Evolutionary conservation across 1,139 yeast genomes (phyloP).

Genomic region (Pichia sp.): DNA sequence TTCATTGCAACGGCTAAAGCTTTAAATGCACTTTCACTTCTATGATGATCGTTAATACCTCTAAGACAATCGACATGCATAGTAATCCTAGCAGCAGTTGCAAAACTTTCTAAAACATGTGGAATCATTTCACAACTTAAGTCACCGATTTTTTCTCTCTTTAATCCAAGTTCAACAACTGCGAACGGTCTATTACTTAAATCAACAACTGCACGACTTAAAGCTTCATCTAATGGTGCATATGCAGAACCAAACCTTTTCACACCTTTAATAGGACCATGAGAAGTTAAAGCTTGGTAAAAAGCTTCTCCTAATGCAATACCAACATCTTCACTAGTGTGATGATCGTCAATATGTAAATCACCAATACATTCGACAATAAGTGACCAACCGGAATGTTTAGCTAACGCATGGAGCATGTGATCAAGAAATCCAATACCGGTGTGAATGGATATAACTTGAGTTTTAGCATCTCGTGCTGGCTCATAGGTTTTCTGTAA

Average conservation of each 20-base stretch:
- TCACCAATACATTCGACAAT: conserved; percentile 89
- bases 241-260: conserved; percentile 90
- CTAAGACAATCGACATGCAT: conserved; percentile 90
- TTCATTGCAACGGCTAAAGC: conserved; percentile 88
- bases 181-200: conserved; percentile 90
- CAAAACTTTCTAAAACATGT: conserved; percentile 89
- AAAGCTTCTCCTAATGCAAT: conserved; percentile 87
- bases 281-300: conserved; percentile 57
- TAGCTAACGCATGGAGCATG: conserved; percentile 95
- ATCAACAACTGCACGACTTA: conserved; percentile 91
- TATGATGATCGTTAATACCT: conserved; percentile 92
- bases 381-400: conserved; percentile 94
- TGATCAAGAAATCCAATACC: conserved; percentile 96
- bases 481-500: conserved; percentile 27
- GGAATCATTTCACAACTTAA: conserved; percentile 95
- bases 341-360: conserved; percentile 94
- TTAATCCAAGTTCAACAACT: conserved; percentile 80
- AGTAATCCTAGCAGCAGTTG: conserved; percentile 84
- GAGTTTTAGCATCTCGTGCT: conserved; percentile 34
- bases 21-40: conserved; percentile 94
- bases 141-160: conserved; percentile 90
- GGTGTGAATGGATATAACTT: conserved; percentile 72
- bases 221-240: conserved; percentile 95
- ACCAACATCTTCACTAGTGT: conserved; percentile 92
- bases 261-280: conserved; percentile 81